Percentiles rank a stretch among this genome's conserved stretches.
Conservation (phyloP, 495 filamentous ascomycete genomes). For the Penicilliopsis zonata region DNA sequence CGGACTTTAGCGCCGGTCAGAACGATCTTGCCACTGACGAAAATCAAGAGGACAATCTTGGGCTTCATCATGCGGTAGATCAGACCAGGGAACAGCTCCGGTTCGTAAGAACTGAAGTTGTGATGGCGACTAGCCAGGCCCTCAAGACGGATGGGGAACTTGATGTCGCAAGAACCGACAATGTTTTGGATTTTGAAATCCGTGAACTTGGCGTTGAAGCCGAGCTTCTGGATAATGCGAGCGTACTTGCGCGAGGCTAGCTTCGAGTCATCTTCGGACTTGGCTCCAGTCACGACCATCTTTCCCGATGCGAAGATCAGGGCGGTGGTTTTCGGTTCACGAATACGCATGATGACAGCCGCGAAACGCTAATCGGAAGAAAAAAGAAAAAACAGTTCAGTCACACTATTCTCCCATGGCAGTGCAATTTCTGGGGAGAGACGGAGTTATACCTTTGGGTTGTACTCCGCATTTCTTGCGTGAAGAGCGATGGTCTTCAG, state of each 20-base stretch:
- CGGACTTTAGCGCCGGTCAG: constrained; percentile 96
- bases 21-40: constrained; percentile 98
- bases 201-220: constrained; percentile 98
- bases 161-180: constrained; percentile 96
- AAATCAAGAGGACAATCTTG: constrained; percentile 97
- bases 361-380: constrained; percentile 79
- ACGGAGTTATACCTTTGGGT: constrained; percentile 67
- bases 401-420: constrained; percentile 33
- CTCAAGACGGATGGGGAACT: constrained; percentile 96
- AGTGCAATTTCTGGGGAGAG: constrained; percentile 26
- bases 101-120: constrained; percentile 98
- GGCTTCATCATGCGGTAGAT: constrained; percentile 99
- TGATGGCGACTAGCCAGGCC: constrained; percentile 93
- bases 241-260: constrained; percentile 96
- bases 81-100: constrained; percentile 95
- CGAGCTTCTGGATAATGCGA: constrained; percentile 98
- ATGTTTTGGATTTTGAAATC: constrained; percentile 99
- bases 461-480: constrained; percentile 97
- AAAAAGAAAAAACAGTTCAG: constrained; percentile 31
- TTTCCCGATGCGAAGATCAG: constrained; percentile 97
- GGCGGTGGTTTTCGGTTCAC: constrained; percentile 96
- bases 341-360: constrained; percentile 99
- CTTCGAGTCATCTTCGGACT: constrained; percentile 96
- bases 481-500: constrained; percentile 98
- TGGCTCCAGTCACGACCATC: constrained; percentile 99